Base-by-base conservation (phyloP, 176 grass and related monocot genomes). In the Oropetium thomaeum region DNA sequence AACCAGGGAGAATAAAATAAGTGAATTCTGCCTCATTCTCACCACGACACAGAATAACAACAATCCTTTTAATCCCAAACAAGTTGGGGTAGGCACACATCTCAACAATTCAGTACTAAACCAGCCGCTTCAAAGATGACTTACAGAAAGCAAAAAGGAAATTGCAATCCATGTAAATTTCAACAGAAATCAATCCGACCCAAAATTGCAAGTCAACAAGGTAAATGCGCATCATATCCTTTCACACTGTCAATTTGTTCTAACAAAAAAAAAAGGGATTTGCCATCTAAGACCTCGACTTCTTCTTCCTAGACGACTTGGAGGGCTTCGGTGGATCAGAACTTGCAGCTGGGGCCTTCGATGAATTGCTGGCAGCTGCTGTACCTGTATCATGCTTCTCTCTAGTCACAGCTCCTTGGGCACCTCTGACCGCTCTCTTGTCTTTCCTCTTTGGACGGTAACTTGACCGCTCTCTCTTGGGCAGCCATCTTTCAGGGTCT, bases 381-480 rank as follows among this genome's bases (percentile, higher is more conserved):
- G 67, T 39, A 66, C 60, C 64, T 19, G 77, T 13, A 49, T 89
- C 92, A 64, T 91, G 83, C 66, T 91, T 95, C 26, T 97, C 86
- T 75, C 84, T 88, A 48, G 76, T 77, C 33, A 98, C 86, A 59
- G 91, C 67, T 69, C 91, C 95, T 71, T 98, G 95, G 71, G 91
- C 88, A 54, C 95, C 94, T 77, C 94, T 91, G 62, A 94, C 73
- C 69, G 76, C 84, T 63, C 91, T 94, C 79, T 92, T 94, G 65
- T 98, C 88, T 57, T 91, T 94, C 79, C 95, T 92, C 85, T 92
- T 98, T n/a, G 94, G 95, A 48, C 86, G 83, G 22, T 98, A 94
- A 79, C 81, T 94, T 22, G 91, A 90, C 29, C 95, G 75, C 69
- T 98, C 95, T 84, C 88, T 89, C 85, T 85, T 94, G 7, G 91